phyloP scores from a whole-genome alignment of 2,329 filamentous ascomycete species.

The Claviceps sp. region DNA sequence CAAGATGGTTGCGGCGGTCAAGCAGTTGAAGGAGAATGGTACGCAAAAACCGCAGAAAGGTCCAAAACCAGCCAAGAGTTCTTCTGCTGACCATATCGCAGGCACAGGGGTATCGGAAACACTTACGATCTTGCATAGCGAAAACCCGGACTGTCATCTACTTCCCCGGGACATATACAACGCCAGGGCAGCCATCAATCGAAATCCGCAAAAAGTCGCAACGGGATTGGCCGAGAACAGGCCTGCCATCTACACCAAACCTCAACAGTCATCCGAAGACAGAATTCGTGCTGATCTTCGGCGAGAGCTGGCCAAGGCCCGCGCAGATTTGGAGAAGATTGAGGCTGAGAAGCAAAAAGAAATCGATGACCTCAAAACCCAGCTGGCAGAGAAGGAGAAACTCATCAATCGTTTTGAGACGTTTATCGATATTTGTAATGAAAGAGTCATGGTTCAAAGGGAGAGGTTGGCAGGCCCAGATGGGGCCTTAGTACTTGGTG shows the following conservation, averaged over 20 bases:
- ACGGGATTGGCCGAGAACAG: slow-evolving; percentile 46
- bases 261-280: slow-evolving; percentile 48
- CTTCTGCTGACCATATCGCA: slow-evolving; percentile 17
- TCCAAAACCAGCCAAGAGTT: slow-evolving; percentile 3
- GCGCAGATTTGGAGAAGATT: slow-evolving; percentile 41
- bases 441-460: slow-evolving; percentile 50
- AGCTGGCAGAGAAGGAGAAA: slow-evolving; percentile 49
- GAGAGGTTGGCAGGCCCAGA: slow-evolving; percentile 31
- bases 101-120: slow-evolving; percentile 53
- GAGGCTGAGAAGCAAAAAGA: slow-evolving; percentile 44
- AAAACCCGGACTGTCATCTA: slow-evolving; percentile 50
- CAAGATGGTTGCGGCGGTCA: slow-evolving; percentile 55
- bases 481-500: slow-evolving; percentile 14
- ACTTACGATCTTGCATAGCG: slow-evolving; percentile 50
- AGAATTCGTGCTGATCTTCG: slow-evolving; percentile 49
- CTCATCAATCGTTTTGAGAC: slow-evolving; percentile 52
- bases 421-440: slow-evolving; percentile 58
- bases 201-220: slow-evolving; percentile 49
- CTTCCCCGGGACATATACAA: slow-evolving; percentile 56
- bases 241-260: slow-evolving; percentile 54
- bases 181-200: slow-evolving; percentile 51
- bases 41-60: slow-evolving; percentile 17
- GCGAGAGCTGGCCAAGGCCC: slow-evolving; percentile 44
- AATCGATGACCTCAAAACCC: slow-evolving; percentile 42
- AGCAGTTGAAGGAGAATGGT: slow-evolving; percentile 53